Evolutionary conservation across 208 protist genomes (phyloP).

Genomic region (Spongospora subterranea): DNA sequence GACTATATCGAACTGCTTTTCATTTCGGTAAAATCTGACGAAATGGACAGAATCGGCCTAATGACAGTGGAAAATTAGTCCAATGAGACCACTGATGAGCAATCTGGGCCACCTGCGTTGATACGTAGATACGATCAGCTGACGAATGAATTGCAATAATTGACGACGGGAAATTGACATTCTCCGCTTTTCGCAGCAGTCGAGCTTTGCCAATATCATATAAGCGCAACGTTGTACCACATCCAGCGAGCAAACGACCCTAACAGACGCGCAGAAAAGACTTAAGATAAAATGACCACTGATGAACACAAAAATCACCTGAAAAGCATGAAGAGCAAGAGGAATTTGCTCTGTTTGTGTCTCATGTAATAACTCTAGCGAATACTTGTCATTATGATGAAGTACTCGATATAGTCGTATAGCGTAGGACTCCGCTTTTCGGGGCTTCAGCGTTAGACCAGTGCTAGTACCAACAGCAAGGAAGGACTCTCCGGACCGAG

Average conservation of each 20-base stretch:
- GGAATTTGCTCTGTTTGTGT: constrained; percentile 17
- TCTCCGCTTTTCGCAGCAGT: constrained; percentile 85
- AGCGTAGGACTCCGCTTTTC: background rate
- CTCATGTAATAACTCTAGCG: constrained; percentile 41
- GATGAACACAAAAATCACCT: too few species aligned
- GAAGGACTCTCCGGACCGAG: background rate
- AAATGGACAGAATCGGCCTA: constrained; percentile 10
- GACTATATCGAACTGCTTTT: constrained; percentile 41
- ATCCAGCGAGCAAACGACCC: constrained; percentile 77
- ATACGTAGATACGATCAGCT: constrained; percentile 44
- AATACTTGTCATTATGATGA: background rate
- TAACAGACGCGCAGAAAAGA: too few species aligned
- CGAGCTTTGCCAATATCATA: constrained; percentile 85
- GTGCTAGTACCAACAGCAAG: constrained; percentile 3
- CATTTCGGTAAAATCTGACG: constrained; percentile 25
- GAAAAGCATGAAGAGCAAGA: background rate
- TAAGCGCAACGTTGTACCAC: constrained; percentile 77
- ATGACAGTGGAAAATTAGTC: background rate
- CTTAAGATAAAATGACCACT: too few species aligned
- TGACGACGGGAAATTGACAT: constrained; percentile 10
- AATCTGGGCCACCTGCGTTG: background rate
- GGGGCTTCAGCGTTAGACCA: constrained; percentile 32
- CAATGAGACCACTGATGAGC: background rate
- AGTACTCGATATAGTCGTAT: background rate
- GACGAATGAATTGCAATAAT: background rate